These are phyloP conservation scores for Buxus sempervirens DNA, from an alignment of 164 flowering plant species.

Conservation along the genomic window DNA sequence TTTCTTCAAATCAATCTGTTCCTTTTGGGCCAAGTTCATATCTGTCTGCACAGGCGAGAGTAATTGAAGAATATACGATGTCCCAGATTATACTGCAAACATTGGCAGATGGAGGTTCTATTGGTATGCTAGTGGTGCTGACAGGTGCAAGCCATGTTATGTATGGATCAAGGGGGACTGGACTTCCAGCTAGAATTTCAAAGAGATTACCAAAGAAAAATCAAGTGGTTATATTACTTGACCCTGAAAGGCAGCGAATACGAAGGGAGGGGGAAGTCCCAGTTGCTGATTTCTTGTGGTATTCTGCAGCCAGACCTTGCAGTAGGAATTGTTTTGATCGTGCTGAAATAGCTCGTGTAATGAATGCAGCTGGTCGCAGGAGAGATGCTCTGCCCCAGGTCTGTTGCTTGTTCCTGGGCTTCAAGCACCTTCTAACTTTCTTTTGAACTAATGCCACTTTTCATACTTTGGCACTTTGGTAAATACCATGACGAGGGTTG, in stretches of 20 bases:
- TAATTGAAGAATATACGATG: constrained; percentile 84
- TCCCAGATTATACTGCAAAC: constrained; percentile 72
- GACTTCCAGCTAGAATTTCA: constrained; percentile 91
- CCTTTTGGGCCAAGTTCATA: constrained; percentile 91
- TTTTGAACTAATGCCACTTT: neutral
- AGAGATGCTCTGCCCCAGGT: constrained; percentile 97
- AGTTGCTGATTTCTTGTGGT: constrained; percentile 95
- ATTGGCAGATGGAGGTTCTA: constrained; percentile 52
- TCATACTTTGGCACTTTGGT: neutral
- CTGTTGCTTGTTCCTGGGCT: constrained; percentile 13
- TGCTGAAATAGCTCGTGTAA: constrained; percentile 95
- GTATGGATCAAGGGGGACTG: constrained; percentile 88
- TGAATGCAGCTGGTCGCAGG: constrained; percentile 95
- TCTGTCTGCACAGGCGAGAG: constrained; percentile 81
- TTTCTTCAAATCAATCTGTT: constrained; percentile 39
- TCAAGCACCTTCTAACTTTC: neutral
- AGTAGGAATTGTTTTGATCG: constrained; percentile 93
- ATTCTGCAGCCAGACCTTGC: constrained; percentile 94
- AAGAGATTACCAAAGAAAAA: constrained; percentile 83
- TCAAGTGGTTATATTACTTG: constrained; percentile 82
- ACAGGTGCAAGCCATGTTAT: constrained; percentile 90
- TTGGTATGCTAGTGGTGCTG: constrained; percentile 77
- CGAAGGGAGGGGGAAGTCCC: constrained; percentile 95
- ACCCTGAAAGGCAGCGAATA: constrained; percentile 87
- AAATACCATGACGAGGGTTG: neutral